Percentiles rank a stretch among this genome's conserved stretches.
Evolutionary conservation across 441 rosid species (phyloP).

Genomic region (Sinapis alba): DNA sequence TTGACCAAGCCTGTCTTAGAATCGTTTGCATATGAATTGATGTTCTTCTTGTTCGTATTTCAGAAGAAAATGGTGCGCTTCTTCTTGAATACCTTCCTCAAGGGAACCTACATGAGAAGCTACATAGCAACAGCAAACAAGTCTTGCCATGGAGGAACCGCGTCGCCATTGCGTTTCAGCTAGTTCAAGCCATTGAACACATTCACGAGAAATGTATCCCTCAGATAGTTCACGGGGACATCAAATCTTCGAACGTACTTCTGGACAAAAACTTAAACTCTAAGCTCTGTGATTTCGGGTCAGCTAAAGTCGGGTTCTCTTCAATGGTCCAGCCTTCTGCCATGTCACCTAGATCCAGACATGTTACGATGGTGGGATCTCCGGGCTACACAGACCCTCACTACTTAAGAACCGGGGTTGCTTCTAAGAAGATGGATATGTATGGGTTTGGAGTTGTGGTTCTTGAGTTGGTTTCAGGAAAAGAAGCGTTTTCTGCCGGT

Average conservation of each 20-base stretch:
- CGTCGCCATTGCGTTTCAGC: slow-evolving; percentile 57
- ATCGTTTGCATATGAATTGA: slow-evolving; percentile 1
- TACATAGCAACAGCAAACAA: slow-evolving; percentile 36
- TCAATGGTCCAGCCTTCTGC: slow-evolving; percentile 49
- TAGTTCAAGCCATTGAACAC: slow-evolving; percentile 64
- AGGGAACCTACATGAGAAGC: slow-evolving; percentile 66
- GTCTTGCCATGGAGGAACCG: slow-evolving; percentile 63
- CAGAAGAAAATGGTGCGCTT: slow-evolving; percentile 62
- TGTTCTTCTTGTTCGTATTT: neutral
- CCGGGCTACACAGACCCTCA: slow-evolving; percentile 82
- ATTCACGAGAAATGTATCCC: slow-evolving; percentile 65
- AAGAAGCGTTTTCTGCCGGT: slow-evolving; percentile 59
- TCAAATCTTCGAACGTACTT: slow-evolving; percentile 72
- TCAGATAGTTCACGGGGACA: slow-evolving; percentile 73
- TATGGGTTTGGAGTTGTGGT: slow-evolving; percentile 71
- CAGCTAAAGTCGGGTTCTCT: slow-evolving; percentile 78
- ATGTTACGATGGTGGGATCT: slow-evolving; percentile 65
- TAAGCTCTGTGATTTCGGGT: slow-evolving; percentile 86
- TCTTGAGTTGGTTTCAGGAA: slow-evolving; percentile 65
- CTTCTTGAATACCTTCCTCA: slow-evolving; percentile 68
- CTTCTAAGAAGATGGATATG: slow-evolving; percentile 75
- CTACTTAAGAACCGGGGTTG: slow-evolving; percentile 65
- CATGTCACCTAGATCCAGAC: slow-evolving; percentile 35
- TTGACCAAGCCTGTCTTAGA: neutral
- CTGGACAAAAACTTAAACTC: slow-evolving; percentile 60